Evolutionary conservation across 176 grass and related monocot genomes (phyloP).

Genomic region (Phoenix roebelenii): DNA sequence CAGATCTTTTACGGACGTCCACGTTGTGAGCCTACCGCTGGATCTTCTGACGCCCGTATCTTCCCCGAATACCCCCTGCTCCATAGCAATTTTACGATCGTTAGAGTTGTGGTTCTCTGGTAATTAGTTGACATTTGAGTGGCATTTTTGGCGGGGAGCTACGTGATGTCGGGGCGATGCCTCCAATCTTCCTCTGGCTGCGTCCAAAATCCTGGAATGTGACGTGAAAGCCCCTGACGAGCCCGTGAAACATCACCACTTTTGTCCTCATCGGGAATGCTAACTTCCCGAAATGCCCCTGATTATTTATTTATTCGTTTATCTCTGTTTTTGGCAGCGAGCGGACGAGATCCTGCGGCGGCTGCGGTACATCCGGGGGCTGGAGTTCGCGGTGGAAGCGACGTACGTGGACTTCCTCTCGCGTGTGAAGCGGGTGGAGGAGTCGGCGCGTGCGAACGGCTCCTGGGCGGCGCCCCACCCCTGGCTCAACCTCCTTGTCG

Average conservation of each 20-base stretch:
- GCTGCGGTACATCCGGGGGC: slow-evolving; percentile 56
- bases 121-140: too few species aligned
- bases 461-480: slow-evolving; percentile 84
- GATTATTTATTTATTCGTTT: not conserved
- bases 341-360: slow-evolving; percentile 29
- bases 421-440: slow-evolving; percentile 66
- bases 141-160: too few species aligned
- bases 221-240: slow-evolving; percentile 20
- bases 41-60: slow-evolving; percentile 38
- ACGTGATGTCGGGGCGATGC: too few species aligned
- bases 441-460: slow-evolving; percentile 68
- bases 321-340: slow-evolving; percentile 17
- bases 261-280: too few species aligned
- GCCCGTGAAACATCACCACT: slow-evolving; percentile 16
- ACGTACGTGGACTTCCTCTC: slow-evolving; percentile 82
- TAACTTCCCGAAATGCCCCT: not conserved
- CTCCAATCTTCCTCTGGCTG: too few species aligned
- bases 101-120: too few species aligned
- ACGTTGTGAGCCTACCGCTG: slow-evolving; percentile 39
- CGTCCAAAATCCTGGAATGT: not conserved
- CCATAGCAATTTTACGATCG: too few species aligned
- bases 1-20: slow-evolving; percentile 19
- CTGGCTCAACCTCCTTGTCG: slow-evolving; percentile 90
- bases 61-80: not conserved
- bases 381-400: slow-evolving; percentile 60